These are phyloP conservation scores for Triangularia setosa DNA, from an alignment of 2,329 filamentous ascomycete species.

Conservation along the genomic window DNA sequence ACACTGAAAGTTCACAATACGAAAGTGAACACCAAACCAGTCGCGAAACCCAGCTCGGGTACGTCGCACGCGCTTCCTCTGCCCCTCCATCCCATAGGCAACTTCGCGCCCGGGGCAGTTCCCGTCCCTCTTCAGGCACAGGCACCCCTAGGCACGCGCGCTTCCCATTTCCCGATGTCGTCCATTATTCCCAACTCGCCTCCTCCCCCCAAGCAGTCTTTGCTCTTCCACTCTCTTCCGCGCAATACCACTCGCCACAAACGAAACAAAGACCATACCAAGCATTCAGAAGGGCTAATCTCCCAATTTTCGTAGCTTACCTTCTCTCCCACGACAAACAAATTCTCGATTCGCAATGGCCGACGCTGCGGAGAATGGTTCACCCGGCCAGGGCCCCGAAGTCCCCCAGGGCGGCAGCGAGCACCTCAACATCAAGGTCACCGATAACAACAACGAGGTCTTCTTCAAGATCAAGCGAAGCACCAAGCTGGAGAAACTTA, in stretches of 20 bases:
- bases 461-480: slow-evolving; percentile 99
- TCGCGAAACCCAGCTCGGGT: neutral
- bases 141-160: neutral
- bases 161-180: neutral
- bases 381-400: slow-evolving; percentile 39
- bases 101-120: neutral
- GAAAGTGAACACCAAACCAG: neutral
- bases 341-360: slow-evolving; percentile 35
- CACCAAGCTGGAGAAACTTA: slow-evolving; percentile 93
- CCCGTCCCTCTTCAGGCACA: neutral
- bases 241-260: neutral
- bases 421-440: slow-evolving; percentile 98
- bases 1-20: neutral
- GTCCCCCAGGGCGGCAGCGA: slow-evolving; percentile 55
- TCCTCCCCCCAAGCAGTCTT: neutral
- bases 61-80: neutral
- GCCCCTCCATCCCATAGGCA: slow-evolving; percentile 1
- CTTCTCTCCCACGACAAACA: neutral
- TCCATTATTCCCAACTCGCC: neutral
- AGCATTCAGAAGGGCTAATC: neutral
- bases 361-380: slow-evolving; percentile 49
- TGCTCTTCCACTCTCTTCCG: slow-evolving; percentile 7
- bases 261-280: neutral
- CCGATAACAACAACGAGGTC: slow-evolving; percentile 98
- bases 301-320: neutral